phyloP scores from a whole-genome alignment of 805 yeast species.

The Metschnikowia amazonensis region DNA sequence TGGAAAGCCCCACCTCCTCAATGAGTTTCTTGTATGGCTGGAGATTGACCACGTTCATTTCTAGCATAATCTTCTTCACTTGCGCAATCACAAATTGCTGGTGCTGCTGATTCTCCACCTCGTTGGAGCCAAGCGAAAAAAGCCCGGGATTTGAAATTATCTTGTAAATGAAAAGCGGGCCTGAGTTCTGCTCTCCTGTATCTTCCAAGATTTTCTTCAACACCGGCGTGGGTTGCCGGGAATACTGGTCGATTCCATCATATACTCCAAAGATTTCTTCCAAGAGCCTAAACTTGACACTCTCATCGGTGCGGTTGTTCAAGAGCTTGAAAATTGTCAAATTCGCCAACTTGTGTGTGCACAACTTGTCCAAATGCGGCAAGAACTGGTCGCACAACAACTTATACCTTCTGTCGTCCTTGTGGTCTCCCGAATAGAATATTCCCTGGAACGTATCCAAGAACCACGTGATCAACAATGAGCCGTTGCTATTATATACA shows the following conservation, averaged over 20 bases:
- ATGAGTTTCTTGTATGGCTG: slow-evolving; percentile 81
- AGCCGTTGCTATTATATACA: slow-evolving; percentile 82
- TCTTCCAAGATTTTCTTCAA: slow-evolving; percentile 65
- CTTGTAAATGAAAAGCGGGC: slow-evolving; percentile 66
- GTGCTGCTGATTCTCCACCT: slow-evolving; percentile 24
- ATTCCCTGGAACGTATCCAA: slow-evolving; percentile 59
- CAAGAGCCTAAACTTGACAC: slow-evolving; percentile 59
- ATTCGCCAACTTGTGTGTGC: slow-evolving; percentile 81
- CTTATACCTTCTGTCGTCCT: slow-evolving; percentile 43
- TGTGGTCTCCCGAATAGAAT: slow-evolving; percentile 33
- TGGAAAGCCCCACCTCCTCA: slow-evolving; percentile 82
- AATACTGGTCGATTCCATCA: slow-evolving; percentile 19
- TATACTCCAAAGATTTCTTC: slow-evolving; percentile 59
- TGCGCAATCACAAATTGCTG: slow-evolving; percentile 58
- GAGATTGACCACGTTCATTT: slow-evolving; percentile 48
- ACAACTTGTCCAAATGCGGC: slow-evolving; percentile 58
- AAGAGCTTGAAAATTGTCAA: slow-evolving; percentile 76
- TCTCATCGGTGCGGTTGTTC: slow-evolving; percentile 61
- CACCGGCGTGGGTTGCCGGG: slow-evolving; percentile 19
- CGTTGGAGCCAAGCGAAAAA: slow-evolving; percentile 28
- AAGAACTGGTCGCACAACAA: slow-evolving; percentile 60
- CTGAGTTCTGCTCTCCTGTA: slow-evolving; percentile 50
- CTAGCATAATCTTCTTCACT: slow-evolving; percentile 60
- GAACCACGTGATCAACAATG: slow-evolving; percentile 88
- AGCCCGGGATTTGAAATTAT: slow-evolving; percentile 67